Evolutionary conservation across 2,329 filamentous ascomycete species (phyloP), one percentile per base, ranked within the genome.

Genomic region (Blastomyces percursus): DNA sequence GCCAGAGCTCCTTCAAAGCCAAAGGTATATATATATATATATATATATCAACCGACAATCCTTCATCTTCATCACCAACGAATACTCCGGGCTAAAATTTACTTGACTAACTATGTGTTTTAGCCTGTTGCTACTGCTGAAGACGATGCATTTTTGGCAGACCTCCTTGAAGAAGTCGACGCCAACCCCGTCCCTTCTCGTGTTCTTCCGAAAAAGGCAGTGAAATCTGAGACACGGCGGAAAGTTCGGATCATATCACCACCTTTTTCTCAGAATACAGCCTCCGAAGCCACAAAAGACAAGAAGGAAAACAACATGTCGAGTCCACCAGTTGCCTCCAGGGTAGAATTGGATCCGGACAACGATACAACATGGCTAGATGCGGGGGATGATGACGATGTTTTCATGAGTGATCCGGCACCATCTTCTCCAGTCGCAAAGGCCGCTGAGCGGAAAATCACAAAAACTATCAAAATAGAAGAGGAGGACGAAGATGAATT

Each of bases 341-440:
- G 56, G 64, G 61, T 72, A 35, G 69, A 73, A 21, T 69, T 73
- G 35, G 70, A 73, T 35, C 75, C 78, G 60, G 81, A 80, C 38
- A 82, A 84, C 65, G 82, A 85, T 62, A 78, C 87, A 62, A 84
- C 86, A 60, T 81, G 78, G 55, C 74, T 77, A 40, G 79, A 81
- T 30, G 72, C 77, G 4, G 77, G 82, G 59, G 86, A 90, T 61
- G 87, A 94, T 61, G 87, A 94, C 66, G 86, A 87, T 70, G 77
- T 90, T n/a, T 82, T 82, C n/a, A 93, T 94, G 86, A 92, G 89
- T 73, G 92, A 96, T 70, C 85, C 87, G 2, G 81, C 88, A 50
- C 91, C 90, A 12, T 97, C 93, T 0, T 97, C 94, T 1, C 94
- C 94, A 0, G 86, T 91, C 7, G 84, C 85, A 51, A 92, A 91